Base-by-base conservation (phyloP, 1,139 yeast species). In the Fermentozyma sake region DNA sequence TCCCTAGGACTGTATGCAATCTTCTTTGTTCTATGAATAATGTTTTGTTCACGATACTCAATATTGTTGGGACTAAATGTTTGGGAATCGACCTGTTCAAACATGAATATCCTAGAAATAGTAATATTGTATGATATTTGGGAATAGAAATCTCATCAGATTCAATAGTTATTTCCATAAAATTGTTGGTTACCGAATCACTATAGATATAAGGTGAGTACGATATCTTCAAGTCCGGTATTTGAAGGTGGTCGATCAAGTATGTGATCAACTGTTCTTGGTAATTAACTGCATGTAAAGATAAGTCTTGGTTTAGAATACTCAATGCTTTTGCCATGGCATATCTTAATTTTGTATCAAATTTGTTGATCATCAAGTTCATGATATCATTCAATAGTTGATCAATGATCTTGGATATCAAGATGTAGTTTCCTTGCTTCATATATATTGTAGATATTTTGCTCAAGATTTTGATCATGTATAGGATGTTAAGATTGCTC, bases 1-100 rank as follows among this genome's bases (percentile, higher is more conserved):
- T 57, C 1, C 95, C 95, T 8, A 71, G 47, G 0, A 76, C 61
- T 10, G 65, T 56, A 0, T 75, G 68, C 9, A 75, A 49, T 28
- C 68, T 49, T 22, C 57, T 51, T 32, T 77, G 80, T 31, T 73
- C 78, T 34, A 80, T 68, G 26, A 64, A 70, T 5, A 78, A 50
- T 0, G 83, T 71, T 12, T 53, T 42, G 29, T 61, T 64, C n/a
- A 52, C 47, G n/a, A 65, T 38, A 13, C 58, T 45, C n/a, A 63
- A 36, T 5, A 60, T 32, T 0, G 26, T 24, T 0, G 61, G 58
- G 3, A 57, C 31, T 5, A 49, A 42, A 7, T 37, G 32, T 2
- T 17, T n/a, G 1, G 68, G 65, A 7, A 65, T 37, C 2, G 50
- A 30, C 23, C 48, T 55, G 16, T 50, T 48, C 23, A 67, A 43